Evolutionary conservation across 1,139 yeast genomes (phyloP), one percentile per base, ranked within the genome.

Genomic region (Pichia cactophila): DNA sequence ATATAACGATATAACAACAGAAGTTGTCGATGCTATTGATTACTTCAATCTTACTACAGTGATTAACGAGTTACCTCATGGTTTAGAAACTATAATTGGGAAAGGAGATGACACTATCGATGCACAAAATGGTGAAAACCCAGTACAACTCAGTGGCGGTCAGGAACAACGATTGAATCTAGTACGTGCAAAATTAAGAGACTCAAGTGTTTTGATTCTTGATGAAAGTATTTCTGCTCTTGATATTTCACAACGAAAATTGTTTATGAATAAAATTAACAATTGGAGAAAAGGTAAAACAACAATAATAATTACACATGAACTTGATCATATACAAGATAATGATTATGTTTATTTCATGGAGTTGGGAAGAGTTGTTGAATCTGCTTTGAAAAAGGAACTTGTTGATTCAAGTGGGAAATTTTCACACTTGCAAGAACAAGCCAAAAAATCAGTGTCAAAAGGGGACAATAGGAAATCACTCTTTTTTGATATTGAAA

Each of bases 151-250:
- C n/a, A 88, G 96, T 55, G 97, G 97, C 4, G 98, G 98, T 0
- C 96, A 92, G 63, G 77, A 75, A 49, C 98, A 92, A 65, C 69
- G 90, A 51, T 70, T 92, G 4, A 84, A 92, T 0, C 62, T 92
- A 31, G 96, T 97, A 0, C 74, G 97, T 51, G 97, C 97, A 0
- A 74, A 73, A 54, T 57, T 89, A 5, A 72, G 88, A 53, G 76
- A 90, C 58, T 67, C 94, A 0, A 85, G 90, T 0, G 74, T 92
- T 4, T 68, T 92, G 52, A 76, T 92, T 12, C 69, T 89, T 31
- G 98, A 92, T 67, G 98, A 92, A 63, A 78, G 95, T 2, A 70
- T 87, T 4, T 83, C 92, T 51, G 96, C 97, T 0, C 66, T 92
- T 51, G 97, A 90, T 63, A 64, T 66, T 4, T 58, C 58, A 1